These are phyloP conservation scores for Hamamelis virginiana DNA, from an alignment of 164 flowering plant genomes.

Conservation along the genomic window DNA sequence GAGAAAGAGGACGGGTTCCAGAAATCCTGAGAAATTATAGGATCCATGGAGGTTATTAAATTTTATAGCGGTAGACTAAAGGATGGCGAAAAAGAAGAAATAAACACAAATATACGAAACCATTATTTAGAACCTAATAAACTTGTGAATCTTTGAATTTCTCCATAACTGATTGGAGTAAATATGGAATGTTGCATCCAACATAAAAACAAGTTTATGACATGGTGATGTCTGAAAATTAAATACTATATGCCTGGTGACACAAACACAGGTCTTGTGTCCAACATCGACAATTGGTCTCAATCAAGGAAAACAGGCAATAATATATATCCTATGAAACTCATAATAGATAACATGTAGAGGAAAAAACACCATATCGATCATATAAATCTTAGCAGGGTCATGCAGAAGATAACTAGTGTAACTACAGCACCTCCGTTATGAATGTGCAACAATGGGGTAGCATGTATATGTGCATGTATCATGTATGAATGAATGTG, in stretches of 20 bases:
- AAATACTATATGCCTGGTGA: background rate
- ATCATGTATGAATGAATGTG: no score
- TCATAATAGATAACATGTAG: no score
- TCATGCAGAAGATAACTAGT: no score
- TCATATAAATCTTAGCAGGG: no score
- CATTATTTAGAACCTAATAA: background rate
- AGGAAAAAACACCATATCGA: no score
- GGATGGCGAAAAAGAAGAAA: background rate
- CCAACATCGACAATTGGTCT: background rate
- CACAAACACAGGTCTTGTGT: background rate
- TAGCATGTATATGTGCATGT: no score
- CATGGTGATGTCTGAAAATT: background rate
- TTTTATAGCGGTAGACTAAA: background rate
- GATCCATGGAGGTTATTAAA: background rate
- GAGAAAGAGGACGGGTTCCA: constrained; percentile 15
- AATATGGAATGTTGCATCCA: background rate
- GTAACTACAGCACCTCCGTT: no score
- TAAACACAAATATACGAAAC: background rate
- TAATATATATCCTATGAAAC: no score
- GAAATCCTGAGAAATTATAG: constrained; percentile 26
- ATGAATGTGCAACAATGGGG: no score
- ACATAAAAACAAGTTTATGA: no score
- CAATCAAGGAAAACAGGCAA: background rate
- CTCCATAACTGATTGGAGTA: background rate
- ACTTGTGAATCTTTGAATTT: background rate